A percentile compares a stretch with the other conserved stretches of the same genome.
Conservation (phyloP, 805 yeast species). For the Hanseniaspora lachancei region DNA sequence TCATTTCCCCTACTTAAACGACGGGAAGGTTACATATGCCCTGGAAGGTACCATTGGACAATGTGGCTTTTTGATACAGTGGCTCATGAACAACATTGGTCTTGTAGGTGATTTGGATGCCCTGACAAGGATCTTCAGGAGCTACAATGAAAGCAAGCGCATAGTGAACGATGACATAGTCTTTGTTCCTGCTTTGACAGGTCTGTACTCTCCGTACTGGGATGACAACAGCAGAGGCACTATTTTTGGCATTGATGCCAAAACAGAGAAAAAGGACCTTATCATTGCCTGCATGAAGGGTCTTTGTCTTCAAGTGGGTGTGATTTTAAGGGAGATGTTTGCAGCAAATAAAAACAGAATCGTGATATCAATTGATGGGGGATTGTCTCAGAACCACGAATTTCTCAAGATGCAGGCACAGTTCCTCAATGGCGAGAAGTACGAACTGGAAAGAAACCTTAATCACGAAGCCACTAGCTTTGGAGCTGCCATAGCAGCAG, state of each 20-base stretch:
- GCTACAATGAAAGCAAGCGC: constrained; percentile 70
- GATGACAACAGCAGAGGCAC: constrained; percentile 85
- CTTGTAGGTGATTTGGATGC: constrained; percentile 83
- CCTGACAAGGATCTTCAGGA: constrained; percentile 72
- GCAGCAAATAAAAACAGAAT: constrained; percentile 31
- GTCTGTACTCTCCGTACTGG: constrained; percentile 94
- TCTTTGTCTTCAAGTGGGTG: constrained; percentile 85
- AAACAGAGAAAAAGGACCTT: constrained; percentile 80
- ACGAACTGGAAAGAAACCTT: constrained; percentile 64
- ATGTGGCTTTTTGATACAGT: constrained; percentile 86
- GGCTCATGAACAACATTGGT: constrained; percentile 84
- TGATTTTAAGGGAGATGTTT: constrained; percentile 73
- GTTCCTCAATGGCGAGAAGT: constrained; percentile 67
- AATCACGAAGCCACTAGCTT: constrained; percentile 86
- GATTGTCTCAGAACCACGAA: constrained; percentile 81
- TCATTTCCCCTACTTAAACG: constrained; percentile 62
- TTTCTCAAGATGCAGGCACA: constrained; percentile 92
- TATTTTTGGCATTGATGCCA: constrained; percentile 83
- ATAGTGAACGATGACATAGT: constrained; percentile 75
- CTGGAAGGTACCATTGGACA: constrained; percentile 93
- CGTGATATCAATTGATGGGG: constrained; percentile 73
- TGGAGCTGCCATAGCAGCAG: constrained; percentile 95
- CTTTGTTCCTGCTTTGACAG: constrained; percentile 89
- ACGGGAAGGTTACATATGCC: constrained; percentile 54
- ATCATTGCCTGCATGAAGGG: constrained; percentile 94